phyloP scores from a whole-genome alignment of 75 land plant genomes.

The Pseudotsuga menziesii region DNA sequence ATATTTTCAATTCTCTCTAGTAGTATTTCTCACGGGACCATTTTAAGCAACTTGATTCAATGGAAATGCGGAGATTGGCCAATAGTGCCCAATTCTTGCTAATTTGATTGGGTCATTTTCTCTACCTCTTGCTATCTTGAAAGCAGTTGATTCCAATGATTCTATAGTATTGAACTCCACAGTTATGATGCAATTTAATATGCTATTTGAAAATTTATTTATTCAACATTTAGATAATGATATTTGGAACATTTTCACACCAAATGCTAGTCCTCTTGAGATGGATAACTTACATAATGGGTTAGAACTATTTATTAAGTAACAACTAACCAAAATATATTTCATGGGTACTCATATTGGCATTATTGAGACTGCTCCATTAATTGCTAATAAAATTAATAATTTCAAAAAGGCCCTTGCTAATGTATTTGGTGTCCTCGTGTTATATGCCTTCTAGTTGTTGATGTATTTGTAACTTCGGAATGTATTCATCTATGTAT shows the following conservation, averaged over 20 bases:
- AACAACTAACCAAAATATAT: conserved; percentile 28
- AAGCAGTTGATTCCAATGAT: conserved; percentile 64
- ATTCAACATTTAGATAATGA: too few species aligned
- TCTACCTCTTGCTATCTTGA: conserved; percentile 69
- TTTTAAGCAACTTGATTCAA: too few species aligned
- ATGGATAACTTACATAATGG: conserved; percentile 47
- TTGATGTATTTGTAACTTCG: too few species aligned
- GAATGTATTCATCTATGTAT: too few species aligned
- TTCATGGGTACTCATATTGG: conserved; percentile 9
- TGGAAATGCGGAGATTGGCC: too few species aligned
- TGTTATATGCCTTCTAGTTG: too few species aligned
- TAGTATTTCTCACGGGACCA: too few species aligned
- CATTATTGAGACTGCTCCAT: conserved; percentile 10
- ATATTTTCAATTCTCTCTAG: not conserved
- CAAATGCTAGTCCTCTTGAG: conserved; percentile 68
- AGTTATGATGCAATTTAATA: conserved; percentile 66
- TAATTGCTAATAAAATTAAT: conserved; percentile 30
- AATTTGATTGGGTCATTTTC: conserved; percentile 58
- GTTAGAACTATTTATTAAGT: conserved; percentile 55
- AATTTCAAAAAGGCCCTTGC: conserved; percentile 68
- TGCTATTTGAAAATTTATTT: conserved; percentile 66
- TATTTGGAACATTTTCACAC: too few species aligned
- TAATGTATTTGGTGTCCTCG: conserved; percentile 57
- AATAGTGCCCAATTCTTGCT: conserved; percentile 73
- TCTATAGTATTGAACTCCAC: conserved; percentile 42